Base-by-base conservation (phyloP, 441 rosid genomes). In the Pelargonium myrrhifolium region DNA sequence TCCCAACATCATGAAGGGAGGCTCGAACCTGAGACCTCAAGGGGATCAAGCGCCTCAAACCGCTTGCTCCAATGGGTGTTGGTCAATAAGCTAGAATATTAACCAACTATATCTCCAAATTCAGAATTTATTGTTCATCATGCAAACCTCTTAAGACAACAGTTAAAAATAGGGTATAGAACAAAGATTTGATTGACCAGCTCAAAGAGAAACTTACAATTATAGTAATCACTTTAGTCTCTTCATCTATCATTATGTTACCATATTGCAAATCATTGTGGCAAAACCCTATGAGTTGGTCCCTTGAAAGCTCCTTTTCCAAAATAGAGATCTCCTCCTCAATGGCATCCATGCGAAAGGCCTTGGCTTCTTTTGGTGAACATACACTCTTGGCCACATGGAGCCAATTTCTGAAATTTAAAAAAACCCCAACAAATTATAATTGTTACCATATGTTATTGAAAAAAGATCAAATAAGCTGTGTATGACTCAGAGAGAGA, bases 211-310 rank as follows among this genome's bases (percentile, higher is more conserved):
- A 78, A 77, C 93, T 89, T 76, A 93, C 97, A 71, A 93, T 90
- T 79, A 89, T 80, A 71, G 98, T 93, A 65, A 93, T 78, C 63
- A 86, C 77, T 83, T 77, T 87, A 31, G 96, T 86, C 76, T 76
- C 78, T 82, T 93, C 97, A 66, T 88, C 96, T 22, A 93, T 83
- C 99, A 93, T 93, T 67, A 93, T 87, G 82, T 91, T 93, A 20
- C 96, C 99, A 81, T 88, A 93, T 71, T 91, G 96, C 58, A 91
- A 79, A 84, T 93, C 99, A 74, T 89, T 93, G 80, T 93, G 99
- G 82, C 92, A 93, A 76, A 91, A 93, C 39, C 90, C 97, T 61
- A 86, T 72, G 51, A n/a, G 71, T 72, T 80, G 81, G 70, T 79
- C 78, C 73, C 68, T 77, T 1, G 71, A 72, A 18, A 89, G 82